These are phyloP conservation scores for Pleurotus giganteus DNA, from an alignment of 768 basidiomycete genomes.

Conservation along the genomic window DNA sequence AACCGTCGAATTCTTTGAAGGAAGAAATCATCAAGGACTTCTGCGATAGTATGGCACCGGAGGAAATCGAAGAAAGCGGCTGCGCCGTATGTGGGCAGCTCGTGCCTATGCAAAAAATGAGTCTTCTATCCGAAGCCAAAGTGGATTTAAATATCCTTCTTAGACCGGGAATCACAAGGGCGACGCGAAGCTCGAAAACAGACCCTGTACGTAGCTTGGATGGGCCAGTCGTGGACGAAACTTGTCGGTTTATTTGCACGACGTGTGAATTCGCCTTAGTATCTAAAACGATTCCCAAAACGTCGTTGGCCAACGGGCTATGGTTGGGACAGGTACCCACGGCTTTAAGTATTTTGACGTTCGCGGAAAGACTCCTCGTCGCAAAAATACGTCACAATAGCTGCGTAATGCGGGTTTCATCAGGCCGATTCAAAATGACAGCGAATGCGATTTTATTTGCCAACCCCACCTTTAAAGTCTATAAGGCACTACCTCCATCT, in stretches of 20 bases:
- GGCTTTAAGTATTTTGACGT: constrained; percentile 18
- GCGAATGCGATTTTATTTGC: constrained; percentile 26
- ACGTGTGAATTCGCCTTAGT: constrained; percentile 1
- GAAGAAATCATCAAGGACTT: constrained; percentile 1
- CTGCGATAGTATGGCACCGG: neutral
- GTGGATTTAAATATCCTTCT: neutral
- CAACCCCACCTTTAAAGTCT: constrained; percentile 20
- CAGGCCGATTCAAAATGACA: constrained; percentile 15
- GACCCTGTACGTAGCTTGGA: neutral
- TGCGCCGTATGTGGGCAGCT: constrained; percentile 8
- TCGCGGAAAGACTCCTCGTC: constrained; percentile 23
- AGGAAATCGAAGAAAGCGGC: neutral
- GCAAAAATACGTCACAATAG: constrained; percentile 18
- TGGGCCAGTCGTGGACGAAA: neutral
- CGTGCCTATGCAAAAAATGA: neutral
- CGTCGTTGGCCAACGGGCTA: constrained; percentile 27
- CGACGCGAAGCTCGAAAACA: neutral
- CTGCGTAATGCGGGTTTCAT: constrained; percentile 19
- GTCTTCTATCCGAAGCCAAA: neutral
- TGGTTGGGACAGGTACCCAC: constrained; percentile 29
- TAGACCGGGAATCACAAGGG: neutral
- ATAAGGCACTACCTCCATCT: constrained; percentile 19
- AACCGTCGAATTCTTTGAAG: neutral
- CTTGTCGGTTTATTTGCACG: neutral
- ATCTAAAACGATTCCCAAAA: constrained; percentile 12